These are phyloP conservation scores for Crithidia bombi DNA, from an alignment of 208 protist genomes.

Conservation along the genomic window DNA sequence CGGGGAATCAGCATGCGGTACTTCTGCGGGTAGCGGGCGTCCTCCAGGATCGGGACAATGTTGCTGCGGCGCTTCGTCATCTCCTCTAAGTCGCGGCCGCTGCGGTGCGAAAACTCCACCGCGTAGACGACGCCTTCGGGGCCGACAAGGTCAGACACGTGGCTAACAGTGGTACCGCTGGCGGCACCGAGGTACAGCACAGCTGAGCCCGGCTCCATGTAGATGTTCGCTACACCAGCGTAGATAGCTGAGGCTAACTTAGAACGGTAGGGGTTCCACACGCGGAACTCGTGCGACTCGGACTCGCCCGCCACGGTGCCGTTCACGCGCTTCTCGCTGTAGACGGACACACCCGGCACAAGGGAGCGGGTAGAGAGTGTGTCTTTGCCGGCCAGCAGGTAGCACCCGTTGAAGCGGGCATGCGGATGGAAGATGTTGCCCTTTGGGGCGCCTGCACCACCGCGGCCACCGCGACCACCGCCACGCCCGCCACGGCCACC, in stretches of 20 bases:
- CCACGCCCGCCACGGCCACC: constrained; percentile 61
- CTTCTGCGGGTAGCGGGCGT: constrained; percentile 99
- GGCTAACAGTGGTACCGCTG: constrained; percentile 99
- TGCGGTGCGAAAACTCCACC: constrained; percentile 99
- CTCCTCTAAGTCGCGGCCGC: constrained; percentile 99
- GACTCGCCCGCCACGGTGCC: constrained; percentile 76
- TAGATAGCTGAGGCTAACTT: constrained; percentile 99
- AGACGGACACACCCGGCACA: constrained; percentile 98
- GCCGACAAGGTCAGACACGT: constrained; percentile 99
- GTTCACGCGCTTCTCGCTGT: constrained; percentile 99
- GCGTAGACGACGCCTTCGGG: constrained; percentile 99
- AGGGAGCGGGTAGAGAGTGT: constrained; percentile 98
- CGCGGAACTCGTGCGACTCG: constrained; percentile 99
- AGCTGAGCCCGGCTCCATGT: constrained; percentile 98
- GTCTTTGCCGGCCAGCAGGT: constrained; percentile 98
- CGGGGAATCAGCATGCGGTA: constrained; percentile 99
- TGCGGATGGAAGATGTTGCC: constrained; percentile 97
- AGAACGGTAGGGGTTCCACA: constrained; percentile 99
- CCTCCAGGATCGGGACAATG: constrained; percentile 99
- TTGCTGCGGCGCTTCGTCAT: constrained; percentile 99
- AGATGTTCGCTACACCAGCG: constrained; percentile 98
- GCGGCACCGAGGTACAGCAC: constrained; percentile 99
- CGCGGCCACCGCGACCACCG: constrained; percentile 56
- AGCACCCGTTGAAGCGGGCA: constrained; percentile 96
- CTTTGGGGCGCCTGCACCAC: constrained; percentile 58